A percentile compares a stretch with the other conserved stretches of the same genome.
Evolutionary conservation across 495 filamentous ascomycete species (phyloP).

Genomic region (Astrothelium subdiscretum): DNA sequence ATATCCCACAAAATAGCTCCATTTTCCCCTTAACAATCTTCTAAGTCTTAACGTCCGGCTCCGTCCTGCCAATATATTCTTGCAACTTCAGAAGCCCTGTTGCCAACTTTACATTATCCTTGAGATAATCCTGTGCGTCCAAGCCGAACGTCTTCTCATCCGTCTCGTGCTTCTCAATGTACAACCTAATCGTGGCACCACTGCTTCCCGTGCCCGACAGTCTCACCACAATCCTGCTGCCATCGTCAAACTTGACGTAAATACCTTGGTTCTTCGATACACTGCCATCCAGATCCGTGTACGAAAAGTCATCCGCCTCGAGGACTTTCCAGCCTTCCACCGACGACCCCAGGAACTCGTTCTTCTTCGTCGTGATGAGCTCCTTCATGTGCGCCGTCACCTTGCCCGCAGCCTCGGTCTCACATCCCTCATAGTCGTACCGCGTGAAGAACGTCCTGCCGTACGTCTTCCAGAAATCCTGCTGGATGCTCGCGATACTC

Average conservation of each 20-base stretch:
- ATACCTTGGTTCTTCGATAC: conserved; percentile 93
- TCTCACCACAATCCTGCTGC: conserved; percentile 85
- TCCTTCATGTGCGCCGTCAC: conserved; percentile 65
- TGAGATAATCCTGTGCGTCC: conserved; percentile 88
- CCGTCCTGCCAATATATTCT: conserved; percentile 75
- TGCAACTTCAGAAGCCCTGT: conserved; percentile 77
- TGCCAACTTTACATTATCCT: conserved; percentile 74
- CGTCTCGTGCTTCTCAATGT: conserved; percentile 81
- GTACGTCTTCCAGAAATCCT: conserved; percentile 94
- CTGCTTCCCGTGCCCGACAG: conserved; percentile 89
- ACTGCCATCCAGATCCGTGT: conserved; percentile 92
- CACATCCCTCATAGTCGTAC: conserved; percentile 94
- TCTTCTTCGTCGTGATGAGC: conserved; percentile 54
- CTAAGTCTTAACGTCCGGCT: conserved; percentile 93
- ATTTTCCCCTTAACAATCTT: background rate
- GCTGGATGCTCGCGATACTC: conserved; percentile 88
- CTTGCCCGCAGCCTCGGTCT: conserved; percentile 79
- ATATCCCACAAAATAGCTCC: background rate
- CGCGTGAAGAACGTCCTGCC: conserved; percentile 98
- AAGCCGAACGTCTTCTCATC: conserved; percentile 62
- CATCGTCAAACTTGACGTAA: conserved; percentile 88
- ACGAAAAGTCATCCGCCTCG: conserved; percentile 89
- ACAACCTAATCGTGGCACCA: conserved; percentile 90
- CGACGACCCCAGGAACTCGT: conserved; percentile 70
- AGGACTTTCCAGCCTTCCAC: conserved; percentile 70